phyloP scores from a whole-genome alignment of 2,329 filamentous ascomycete species.

The Cordyceps tenuipes region DNA sequence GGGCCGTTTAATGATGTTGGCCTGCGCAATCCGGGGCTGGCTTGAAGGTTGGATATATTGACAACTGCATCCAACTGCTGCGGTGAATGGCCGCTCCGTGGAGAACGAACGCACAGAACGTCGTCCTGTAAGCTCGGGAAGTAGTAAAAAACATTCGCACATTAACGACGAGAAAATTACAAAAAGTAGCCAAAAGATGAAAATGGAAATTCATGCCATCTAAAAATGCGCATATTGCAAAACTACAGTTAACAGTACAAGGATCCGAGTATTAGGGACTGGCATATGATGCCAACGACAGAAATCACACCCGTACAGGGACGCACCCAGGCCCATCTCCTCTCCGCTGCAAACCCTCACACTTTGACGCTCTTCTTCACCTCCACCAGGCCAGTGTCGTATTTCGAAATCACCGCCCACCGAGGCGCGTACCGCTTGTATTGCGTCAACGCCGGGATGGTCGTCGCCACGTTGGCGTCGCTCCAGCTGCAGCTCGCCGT shows the following conservation, averaged over 20 bases:
- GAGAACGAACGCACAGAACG: no score
- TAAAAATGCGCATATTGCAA: neutral
- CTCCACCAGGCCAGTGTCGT: conserved; percentile 70
- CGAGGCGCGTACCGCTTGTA: conserved; percentile 63
- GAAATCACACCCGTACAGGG: neutral
- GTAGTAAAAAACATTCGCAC: conserved; percentile 16
- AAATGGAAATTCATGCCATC: neutral
- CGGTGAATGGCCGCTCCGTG: no score
- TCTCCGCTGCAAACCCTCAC: conserved; percentile 20
- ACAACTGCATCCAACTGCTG: no score
- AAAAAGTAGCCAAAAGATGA: neutral
- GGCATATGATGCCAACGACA: neutral
- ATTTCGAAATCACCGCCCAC: conserved; percentile 74
- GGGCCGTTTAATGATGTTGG: neutral
- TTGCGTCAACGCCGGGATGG: conserved; percentile 80
- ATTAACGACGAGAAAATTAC: neutral
- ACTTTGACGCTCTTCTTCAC: conserved; percentile 61
- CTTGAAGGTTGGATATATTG: neutral
- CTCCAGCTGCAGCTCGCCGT: conserved; percentile 76
- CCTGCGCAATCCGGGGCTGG: neutral
- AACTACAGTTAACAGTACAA: neutral
- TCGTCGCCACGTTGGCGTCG: conserved; percentile 64
- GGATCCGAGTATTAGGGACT: neutral
- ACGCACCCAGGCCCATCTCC: neutral
- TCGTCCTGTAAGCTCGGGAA: conserved; percentile 19